Conservation (phyloP, 192 early-diverging fungal genomes). For the Linnemannia schmuckeri region DNA sequence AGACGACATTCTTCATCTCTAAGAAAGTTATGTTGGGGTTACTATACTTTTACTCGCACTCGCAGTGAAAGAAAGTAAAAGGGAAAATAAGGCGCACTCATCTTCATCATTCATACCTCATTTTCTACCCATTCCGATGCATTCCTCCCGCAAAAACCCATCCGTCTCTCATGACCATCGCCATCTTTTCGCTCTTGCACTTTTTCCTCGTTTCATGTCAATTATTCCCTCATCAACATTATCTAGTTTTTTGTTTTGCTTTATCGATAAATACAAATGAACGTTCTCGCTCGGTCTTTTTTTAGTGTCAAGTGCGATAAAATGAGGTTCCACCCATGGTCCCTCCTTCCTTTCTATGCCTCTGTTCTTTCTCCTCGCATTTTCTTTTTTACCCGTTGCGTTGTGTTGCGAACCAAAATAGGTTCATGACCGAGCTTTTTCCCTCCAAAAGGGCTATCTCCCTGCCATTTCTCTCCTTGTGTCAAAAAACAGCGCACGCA, state of each 20-base stretch:
- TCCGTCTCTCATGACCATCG: background rate
- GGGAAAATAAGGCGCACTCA: background rate
- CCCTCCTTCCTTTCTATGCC: background rate
- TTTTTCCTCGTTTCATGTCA: background rate
- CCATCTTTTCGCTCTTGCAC: background rate
- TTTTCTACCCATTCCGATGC: background rate
- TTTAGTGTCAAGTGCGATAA: background rate
- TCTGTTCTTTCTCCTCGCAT: background rate
- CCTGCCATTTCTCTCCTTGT: background rate
- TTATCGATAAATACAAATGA: background rate
- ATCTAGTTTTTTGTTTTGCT: background rate
- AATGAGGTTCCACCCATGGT: background rate
- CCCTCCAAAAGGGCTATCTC: slow-evolving; percentile 1
- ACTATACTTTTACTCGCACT: background rate
- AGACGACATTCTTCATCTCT: background rate
- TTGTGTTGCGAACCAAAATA: background rate
- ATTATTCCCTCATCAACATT: no score
- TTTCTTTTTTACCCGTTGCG: background rate
- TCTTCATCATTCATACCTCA: background rate
- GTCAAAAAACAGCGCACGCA: slow-evolving; percentile 6
- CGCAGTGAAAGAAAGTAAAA: background rate
- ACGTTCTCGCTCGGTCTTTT: background rate
- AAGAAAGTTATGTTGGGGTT: background rate
- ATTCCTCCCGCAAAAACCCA: background rate
- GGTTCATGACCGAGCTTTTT: background rate